These are phyloP conservation scores for Bruguiera gymnorhiza DNA, from an alignment of 345 rosid genomes.

Conservation along the genomic window DNA sequence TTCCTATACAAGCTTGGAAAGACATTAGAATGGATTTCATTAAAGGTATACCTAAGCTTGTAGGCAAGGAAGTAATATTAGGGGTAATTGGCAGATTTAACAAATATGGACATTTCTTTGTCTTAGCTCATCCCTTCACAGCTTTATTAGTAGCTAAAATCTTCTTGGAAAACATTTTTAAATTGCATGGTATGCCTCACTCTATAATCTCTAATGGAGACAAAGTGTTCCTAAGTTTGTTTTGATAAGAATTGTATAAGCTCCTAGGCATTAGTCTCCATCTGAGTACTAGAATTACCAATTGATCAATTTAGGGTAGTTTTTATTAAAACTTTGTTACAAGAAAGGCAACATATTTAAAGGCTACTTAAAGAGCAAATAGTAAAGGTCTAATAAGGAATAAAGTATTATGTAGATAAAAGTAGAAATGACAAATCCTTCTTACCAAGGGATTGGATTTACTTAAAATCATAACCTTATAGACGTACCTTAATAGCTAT, in stretches of 20 bases:
- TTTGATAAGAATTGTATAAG: not conserved
- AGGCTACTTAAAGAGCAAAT: fast-evolving
- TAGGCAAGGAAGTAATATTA: not conserved
- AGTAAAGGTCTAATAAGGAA: not conserved
- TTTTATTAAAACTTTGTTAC: not conserved
- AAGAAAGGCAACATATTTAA: not conserved
- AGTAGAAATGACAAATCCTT: not conserved
- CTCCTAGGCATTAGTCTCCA: not conserved
- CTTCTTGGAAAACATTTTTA: not conserved
- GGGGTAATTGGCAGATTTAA: not conserved
- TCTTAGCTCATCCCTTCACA: not conserved
- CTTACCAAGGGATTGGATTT: not conserved
- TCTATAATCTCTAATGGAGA: not conserved
- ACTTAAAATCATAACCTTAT: not conserved
- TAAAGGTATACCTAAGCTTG: fast-evolving
- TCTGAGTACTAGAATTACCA: not conserved
- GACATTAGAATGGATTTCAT: not conserved
- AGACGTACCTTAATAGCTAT: not conserved
- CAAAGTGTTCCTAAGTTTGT: not conserved
- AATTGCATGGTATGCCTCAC: not conserved
- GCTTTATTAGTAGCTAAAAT: not conserved
- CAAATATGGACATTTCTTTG: not conserved
- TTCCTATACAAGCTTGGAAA: not conserved
- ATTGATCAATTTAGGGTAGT: not conserved
- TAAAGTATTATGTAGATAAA: not conserved